Evolutionary conservation across 2,329 filamentous ascomycete species (phyloP).

Genomic region (Cryoendolithus antarcticus): DNA sequence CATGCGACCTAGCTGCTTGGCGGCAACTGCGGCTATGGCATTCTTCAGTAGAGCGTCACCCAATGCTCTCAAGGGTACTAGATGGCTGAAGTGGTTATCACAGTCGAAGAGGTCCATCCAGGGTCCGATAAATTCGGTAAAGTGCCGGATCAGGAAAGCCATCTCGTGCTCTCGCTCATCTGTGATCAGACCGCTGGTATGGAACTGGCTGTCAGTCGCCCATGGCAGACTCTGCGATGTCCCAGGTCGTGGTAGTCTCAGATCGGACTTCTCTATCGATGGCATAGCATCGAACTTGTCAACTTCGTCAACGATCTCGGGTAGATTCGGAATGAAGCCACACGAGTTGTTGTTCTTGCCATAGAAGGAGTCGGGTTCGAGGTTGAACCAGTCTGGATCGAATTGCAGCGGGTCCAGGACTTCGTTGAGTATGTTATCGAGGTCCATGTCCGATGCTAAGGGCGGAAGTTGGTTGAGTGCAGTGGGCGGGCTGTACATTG

Average conservation of each 20-base stretch:
- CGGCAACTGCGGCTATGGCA: conserved; percentile 48
- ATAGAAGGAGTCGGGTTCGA: conserved; percentile 20
- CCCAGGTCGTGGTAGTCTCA: background rate
- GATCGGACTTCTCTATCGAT: conserved; percentile 1
- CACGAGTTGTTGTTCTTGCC: conserved; percentile 19
- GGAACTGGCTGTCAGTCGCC: conserved; percentile 18
- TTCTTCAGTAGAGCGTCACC: conserved; percentile 39
- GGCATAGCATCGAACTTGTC: conserved; percentile 9
- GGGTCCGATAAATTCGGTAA: conserved; percentile 46
- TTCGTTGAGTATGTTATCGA: conserved; percentile 5
- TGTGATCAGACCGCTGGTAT: conserved; percentile 22
- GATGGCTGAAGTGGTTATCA: conserved; percentile 47
- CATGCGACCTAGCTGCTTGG: conserved; percentile 47
- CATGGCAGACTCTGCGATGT: conserved; percentile 7
- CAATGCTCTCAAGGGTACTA: conserved; percentile 45
- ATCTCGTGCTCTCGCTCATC: conserved; percentile 40
- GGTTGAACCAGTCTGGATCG: conserved; percentile 21
- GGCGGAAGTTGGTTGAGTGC: background rate
- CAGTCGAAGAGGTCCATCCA: conserved; percentile 47
- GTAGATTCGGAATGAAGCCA: conserved; percentile 20
- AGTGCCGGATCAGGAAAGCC: conserved; percentile 48
- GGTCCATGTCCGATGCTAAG: conserved; percentile 2
- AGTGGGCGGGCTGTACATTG: background rate
- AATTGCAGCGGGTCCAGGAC: conserved; percentile 10
- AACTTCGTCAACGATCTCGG: conserved; percentile 22